Percentiles rank a stretch among this genome's conserved stretches.
These are phyloP conservation scores for Cafeteria roenbergensis DNA, from an alignment of 108 stramenopile species.

Conservation along the genomic window DNA sequence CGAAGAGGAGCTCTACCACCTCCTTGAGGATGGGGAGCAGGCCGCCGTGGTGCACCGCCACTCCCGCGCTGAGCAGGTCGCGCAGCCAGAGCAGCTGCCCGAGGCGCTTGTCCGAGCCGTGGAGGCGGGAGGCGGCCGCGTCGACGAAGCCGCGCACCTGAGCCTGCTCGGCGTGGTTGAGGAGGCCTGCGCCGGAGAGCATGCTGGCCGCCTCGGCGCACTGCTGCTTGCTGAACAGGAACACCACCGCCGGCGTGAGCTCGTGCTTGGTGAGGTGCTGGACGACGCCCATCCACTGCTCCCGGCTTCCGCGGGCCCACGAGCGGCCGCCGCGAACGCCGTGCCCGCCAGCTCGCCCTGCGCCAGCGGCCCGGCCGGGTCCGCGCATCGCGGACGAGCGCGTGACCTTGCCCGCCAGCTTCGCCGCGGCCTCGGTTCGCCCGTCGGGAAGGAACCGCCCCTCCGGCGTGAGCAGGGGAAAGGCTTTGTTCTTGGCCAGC, in stretches of 20 bases:
- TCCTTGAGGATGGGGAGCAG: constrained; percentile 91
- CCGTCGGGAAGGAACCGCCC: constrained; percentile 42
- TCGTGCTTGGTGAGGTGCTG: constrained; percentile 64
- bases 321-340: constrained; percentile 9
- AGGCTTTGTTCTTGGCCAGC: constrained; percentile 67
- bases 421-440: constrained; percentile 53
- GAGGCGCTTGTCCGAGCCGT: constrained; percentile 62
- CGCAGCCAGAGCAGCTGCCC: constrained; percentile 71
- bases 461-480: constrained; percentile 55
- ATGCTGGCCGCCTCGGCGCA: constrained; percentile 80
- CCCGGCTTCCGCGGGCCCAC: constrained; percentile 33
- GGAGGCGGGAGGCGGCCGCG: constrained; percentile 63
- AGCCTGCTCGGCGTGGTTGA: constrained; percentile 60
- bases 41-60: constrained; percentile 94
- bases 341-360: neutral
- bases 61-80: constrained; percentile 73
- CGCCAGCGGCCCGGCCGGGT: too few species aligned
- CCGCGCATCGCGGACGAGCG: neutral
- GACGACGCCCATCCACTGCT: constrained; percentile 44
- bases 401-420: constrained; percentile 33
- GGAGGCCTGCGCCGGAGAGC: constrained; percentile 65
- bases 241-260: constrained; percentile 83
- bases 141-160: constrained; percentile 56
- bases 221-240: constrained; percentile 90
- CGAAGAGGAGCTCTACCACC: constrained; percentile 82